Percentiles rank a stretch among this genome's conserved stretches.
These are phyloP conservation scores for Leucocoprinus leucothites DNA, from an alignment of 768 basidiomycete species.

Conservation along the genomic window DNA sequence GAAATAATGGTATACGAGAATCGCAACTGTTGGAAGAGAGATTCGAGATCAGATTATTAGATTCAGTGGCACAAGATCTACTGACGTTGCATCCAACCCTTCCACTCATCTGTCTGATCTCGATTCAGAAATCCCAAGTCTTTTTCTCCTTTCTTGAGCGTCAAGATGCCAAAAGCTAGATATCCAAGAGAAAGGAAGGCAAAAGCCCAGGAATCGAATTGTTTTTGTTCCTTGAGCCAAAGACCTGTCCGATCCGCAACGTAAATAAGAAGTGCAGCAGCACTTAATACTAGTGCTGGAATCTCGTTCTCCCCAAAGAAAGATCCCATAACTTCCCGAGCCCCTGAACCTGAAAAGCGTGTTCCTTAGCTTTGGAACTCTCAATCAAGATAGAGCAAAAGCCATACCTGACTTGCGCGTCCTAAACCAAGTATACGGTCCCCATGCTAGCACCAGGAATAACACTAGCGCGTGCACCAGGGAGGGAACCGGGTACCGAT, in stretches of 20 bases:
- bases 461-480: conserved; percentile 54
- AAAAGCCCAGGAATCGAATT: conserved; percentile 71
- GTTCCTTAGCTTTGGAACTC: not conserved
- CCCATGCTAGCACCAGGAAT: conserved; percentile 41
- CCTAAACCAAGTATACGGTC: conserved; percentile 45
- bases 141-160: conserved; percentile 69
- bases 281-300: conserved; percentile 17
- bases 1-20: conserved; percentile 90
- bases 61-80: conserved; percentile 3
- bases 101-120: conserved; percentile 96
- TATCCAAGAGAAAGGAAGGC: conserved; percentile 49
- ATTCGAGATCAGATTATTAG: conserved; percentile 9
- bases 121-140: conserved; percentile 88
- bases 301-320: conserved; percentile 11
- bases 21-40: conserved; percentile 53
- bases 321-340: conserved; percentile 6
- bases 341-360: not conserved
- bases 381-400: not conserved
- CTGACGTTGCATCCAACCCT: conserved; percentile 97
- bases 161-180: conserved; percentile 57
- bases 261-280: conserved; percentile 49
- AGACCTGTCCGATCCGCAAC: conserved; percentile 81
- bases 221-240: conserved; percentile 90
- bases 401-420: conserved; percentile 19
- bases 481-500: conserved; percentile 66